phyloP scores from a whole-genome alignment of 495 filamentous ascomycete genomes.

The Xylona heveae region DNA sequence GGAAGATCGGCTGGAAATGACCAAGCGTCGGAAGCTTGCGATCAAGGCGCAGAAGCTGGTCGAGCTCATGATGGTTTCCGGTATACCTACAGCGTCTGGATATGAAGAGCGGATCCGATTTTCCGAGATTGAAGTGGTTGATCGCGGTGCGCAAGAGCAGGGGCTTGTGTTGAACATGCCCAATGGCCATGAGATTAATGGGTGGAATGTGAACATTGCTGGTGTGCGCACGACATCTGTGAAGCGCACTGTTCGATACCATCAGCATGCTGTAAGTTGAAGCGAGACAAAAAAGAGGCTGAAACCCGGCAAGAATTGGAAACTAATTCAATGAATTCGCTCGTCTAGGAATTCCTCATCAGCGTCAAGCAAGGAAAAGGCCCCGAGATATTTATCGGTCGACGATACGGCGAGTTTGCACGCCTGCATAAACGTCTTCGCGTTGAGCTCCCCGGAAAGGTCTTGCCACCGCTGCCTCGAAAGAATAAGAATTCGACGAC shows the following conservation, averaged over 20 bases:
- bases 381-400: conserved; percentile 52
- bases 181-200: conserved; percentile 77
- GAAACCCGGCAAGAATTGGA: too few species aligned
- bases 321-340: neutral
- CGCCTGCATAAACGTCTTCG: conserved; percentile 59
- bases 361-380: conserved; percentile 54
- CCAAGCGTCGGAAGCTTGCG: conserved; percentile 81
- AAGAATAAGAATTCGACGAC: conserved; percentile 68
- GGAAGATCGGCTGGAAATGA: conserved; percentile 87
- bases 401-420: conserved; percentile 76
- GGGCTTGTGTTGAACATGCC: conserved; percentile 70
- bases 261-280: conserved; percentile 75
- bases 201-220: conserved; percentile 94
- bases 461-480: conserved; percentile 64
- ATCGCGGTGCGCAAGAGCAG: conserved; percentile 75
- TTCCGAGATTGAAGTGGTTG: conserved; percentile 88
- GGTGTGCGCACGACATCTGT: conserved; percentile 60
- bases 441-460: conserved; percentile 75
- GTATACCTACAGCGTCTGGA: conserved; percentile 83
- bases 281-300: too few species aligned
- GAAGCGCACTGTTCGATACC: conserved; percentile 74
- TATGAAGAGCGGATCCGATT: conserved; percentile 95
- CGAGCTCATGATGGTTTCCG: conserved; percentile 98
- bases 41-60: conserved; percentile 86
- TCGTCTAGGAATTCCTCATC: conserved; percentile 62